Evolutionary conservation across 768 basidiomycete species (phyloP).

Genomic region (Leccinum incarnatum): DNA sequence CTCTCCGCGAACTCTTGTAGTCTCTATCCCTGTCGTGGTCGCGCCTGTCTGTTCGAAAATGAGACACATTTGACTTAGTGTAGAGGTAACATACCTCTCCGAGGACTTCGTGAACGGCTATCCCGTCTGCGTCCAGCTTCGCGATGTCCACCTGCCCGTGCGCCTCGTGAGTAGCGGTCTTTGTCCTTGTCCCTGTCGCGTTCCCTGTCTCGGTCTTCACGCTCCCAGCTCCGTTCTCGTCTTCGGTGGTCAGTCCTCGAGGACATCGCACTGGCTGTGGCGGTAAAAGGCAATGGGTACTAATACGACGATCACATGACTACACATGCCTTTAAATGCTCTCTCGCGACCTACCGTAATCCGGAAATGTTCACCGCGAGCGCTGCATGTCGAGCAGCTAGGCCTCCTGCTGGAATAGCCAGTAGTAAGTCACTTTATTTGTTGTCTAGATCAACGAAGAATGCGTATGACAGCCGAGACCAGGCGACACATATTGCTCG

Average conservation of each 20-base stretch:
- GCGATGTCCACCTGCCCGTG: conserved; percentile 32
- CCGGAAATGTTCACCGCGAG: conserved; percentile 19
- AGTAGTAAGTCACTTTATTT: conserved; percentile 12
- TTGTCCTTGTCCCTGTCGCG: conserved; percentile 35
- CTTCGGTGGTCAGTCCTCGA: conserved; percentile 53
- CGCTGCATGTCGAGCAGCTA: conserved; percentile 21
- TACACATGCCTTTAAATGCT: not conserved
- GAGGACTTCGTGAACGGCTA: conserved; percentile 40
- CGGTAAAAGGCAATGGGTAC: conserved; percentile 28
- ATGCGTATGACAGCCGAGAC: conserved; percentile 17
- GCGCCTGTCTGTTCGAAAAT: conserved; percentile 32
- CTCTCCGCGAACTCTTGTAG: conserved; percentile 33
- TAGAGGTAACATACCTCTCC: conserved; percentile 27
- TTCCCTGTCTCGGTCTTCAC: conserved; percentile 32
- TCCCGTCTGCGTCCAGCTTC: conserved; percentile 34
- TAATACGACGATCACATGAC: conserved; percentile 27
- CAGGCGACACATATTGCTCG: conserved; percentile 45
- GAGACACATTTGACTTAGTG: not conserved
- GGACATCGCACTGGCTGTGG: conserved; percentile 52
- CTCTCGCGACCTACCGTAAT: not conserved
- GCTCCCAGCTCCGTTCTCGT: conserved; percentile 66
- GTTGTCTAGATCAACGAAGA: conserved; percentile 1
- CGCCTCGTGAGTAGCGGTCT: conserved; percentile 42
- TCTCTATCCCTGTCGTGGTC: conserved; percentile 38
- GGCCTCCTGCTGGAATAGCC: conserved; percentile 6